Conservation (phyloP, 2,329 filamentous ascomycete genomes). For the Fusarium scirpi region DNA sequence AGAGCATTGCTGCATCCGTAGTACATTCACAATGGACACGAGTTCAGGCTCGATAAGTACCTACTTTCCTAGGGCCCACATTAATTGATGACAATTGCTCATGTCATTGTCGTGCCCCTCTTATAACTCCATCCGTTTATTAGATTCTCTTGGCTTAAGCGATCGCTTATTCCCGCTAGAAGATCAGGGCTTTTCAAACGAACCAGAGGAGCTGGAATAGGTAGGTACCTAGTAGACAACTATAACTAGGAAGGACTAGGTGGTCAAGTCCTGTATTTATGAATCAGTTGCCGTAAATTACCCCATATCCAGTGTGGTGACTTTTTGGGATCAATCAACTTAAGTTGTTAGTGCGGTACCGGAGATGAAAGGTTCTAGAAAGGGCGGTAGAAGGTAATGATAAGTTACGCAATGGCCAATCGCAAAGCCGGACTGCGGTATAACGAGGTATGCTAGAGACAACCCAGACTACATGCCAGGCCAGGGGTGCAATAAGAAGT, state of each 20-base stretch:
- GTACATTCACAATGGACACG: not conserved
- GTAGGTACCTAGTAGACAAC: not conserved
- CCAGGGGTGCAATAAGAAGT: not conserved
- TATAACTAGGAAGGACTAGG: not conserved
- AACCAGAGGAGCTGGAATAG: slow-evolving; percentile 10
- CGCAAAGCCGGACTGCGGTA: slow-evolving; percentile 3
- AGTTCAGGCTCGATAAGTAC: not conserved
- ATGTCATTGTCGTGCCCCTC: slow-evolving; percentile 14
- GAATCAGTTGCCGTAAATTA: not conserved
- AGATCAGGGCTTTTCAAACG: slow-evolving; percentile 6
- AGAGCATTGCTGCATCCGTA: not conserved
- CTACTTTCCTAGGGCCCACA: not conserved
- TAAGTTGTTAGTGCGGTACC: slow-evolving; percentile 12
- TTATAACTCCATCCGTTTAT: slow-evolving; percentile 16
- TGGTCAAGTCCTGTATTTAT: not conserved
- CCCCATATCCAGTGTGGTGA: slow-evolving; percentile 4
- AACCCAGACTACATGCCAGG: not conserved
- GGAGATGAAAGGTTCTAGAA: slow-evolving; percentile 46
- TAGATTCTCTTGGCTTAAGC: slow-evolving; percentile 13
- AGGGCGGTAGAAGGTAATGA: slow-evolving; percentile 38
- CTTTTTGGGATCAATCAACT: slow-evolving; percentile 8
- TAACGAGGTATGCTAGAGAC: not conserved
- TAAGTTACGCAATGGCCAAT: slow-evolving; percentile 30
- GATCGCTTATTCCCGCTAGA: slow-evolving; percentile 29
- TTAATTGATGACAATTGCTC: slow-evolving; percentile 1